Evolutionary conservation across 2,329 filamentous ascomycete genomes (phyloP).

Genomic region (Leptographium flavum): DNA sequence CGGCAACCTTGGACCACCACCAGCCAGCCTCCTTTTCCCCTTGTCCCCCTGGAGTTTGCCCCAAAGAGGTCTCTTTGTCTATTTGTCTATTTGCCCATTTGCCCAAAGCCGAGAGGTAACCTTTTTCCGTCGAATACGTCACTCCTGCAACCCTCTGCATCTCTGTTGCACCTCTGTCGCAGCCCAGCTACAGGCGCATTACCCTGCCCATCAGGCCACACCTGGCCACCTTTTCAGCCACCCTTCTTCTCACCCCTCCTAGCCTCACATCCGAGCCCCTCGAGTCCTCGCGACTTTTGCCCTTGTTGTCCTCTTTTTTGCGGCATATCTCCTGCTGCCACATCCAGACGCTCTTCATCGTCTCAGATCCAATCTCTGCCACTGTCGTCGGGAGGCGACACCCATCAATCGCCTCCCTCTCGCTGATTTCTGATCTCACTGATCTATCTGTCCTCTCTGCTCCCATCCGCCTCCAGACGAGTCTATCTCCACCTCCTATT

Average conservation of each 20-base stretch:
- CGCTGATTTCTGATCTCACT: too few species aligned
- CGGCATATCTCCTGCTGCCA: too few species aligned
- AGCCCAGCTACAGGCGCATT: too few species aligned
- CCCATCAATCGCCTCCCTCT: conserved; percentile 1
- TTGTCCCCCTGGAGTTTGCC: not conserved
- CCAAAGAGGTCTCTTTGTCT: not conserved
- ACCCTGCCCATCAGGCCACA: too few species aligned
- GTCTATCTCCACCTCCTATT: not conserved
- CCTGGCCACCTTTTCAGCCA: too few species aligned
- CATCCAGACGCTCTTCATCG: too few species aligned
- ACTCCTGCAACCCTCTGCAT: too few species aligned
- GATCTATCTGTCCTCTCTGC: not conserved
- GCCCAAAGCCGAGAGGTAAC: too few species aligned
- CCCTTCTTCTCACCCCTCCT: too few species aligned
- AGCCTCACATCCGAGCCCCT: not conserved
- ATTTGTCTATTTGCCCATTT: not conserved
- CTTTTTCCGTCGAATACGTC: too few species aligned
- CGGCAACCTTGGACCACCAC: conserved; percentile 1
- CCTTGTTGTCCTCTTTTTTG: not conserved
- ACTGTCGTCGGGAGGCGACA: conserved; percentile 1
- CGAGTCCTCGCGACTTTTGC: not conserved
- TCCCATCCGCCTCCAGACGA: not conserved
- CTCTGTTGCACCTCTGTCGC: too few species aligned
- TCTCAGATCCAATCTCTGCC: not conserved
- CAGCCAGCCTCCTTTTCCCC: not conserved